Conservation (phyloP, 495 filamentous ascomycete genomes). For the Lasiosphaeria miniovina region DNA sequence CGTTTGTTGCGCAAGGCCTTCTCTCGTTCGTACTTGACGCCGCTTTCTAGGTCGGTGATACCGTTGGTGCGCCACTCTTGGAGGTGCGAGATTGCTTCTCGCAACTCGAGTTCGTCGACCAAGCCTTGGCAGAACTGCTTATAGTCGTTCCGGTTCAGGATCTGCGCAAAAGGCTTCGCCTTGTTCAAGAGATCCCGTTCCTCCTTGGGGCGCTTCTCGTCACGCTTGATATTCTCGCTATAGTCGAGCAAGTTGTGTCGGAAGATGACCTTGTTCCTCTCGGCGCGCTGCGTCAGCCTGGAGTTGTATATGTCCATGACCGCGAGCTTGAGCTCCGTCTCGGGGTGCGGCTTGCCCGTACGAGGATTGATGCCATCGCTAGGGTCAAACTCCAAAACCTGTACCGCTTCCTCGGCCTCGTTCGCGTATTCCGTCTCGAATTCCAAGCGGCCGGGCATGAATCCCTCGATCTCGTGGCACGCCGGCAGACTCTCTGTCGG, state of each 20-base stretch:
- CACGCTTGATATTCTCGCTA: conserved; percentile 74
- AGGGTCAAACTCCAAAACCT: conserved; percentile 96
- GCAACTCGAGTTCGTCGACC: conserved; percentile 84
- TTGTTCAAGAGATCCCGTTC: conserved; percentile 87
- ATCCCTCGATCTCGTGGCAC: conserved; percentile 96
- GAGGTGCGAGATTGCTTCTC: conserved; percentile 83
- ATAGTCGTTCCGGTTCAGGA: conserved; percentile 94
- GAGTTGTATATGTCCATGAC: conserved; percentile 99
- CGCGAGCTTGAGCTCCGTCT: conserved; percentile 95
- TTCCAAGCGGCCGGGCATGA: conserved; percentile 96
- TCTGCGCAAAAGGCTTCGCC: conserved; percentile 90
- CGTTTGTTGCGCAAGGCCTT: conserved; percentile 74
- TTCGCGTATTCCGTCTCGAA: conserved; percentile 98
- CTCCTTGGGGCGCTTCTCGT: conserved; percentile 96
- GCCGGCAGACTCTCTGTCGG: conserved; percentile 89
- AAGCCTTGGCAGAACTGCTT: conserved; percentile 78
- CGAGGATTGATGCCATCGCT: conserved; percentile 83
- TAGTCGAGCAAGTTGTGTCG: conserved; percentile 93
- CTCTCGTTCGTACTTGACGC: conserved; percentile 93
- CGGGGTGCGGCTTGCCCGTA: conserved; percentile 82
- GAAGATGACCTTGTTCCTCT: conserved; percentile 94
- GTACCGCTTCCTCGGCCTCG: conserved; percentile 96
- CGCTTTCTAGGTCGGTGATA: conserved; percentile 76
- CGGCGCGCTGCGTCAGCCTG: conserved; percentile 83
- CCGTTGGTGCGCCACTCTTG: conserved; percentile 89